Evolutionary conservation across 2,329 filamentous ascomycete species (phyloP).

Genomic region (Fusarium illudens): DNA sequence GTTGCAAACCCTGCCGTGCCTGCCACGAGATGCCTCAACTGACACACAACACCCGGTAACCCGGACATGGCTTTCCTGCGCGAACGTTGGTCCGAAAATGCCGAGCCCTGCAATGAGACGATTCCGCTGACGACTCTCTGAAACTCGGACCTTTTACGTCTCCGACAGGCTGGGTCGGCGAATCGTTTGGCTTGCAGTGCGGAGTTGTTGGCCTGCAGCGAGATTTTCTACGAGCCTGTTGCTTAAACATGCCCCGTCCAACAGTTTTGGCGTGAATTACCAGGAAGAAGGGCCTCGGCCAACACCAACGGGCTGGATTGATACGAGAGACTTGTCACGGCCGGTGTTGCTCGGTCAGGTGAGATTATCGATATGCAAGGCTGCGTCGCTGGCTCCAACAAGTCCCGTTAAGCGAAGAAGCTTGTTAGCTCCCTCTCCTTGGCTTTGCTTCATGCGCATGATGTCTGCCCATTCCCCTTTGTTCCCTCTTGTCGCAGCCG

Average conservation of each 20-base stretch:
- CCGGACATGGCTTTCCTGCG: constrained; percentile 9
- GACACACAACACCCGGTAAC: not conserved
- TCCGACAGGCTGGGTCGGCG: constrained; percentile 22
- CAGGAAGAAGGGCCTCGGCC: not conserved
- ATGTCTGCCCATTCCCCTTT: constrained; percentile 1
- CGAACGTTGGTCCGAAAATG: constrained; percentile 8
- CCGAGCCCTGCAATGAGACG: constrained; percentile 10
- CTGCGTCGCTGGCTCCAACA: constrained; percentile 10
- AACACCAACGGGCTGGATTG: not conserved
- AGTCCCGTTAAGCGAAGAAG: constrained; percentile 1
- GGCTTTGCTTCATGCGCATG: constrained; percentile 5
- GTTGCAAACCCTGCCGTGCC: not conserved
- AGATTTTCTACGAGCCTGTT: not conserved
- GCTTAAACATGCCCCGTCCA: constrained; percentile 4
- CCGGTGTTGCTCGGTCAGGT: constrained; percentile 33
- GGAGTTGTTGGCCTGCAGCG: constrained; percentile 24
- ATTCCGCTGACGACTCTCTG: not conserved
- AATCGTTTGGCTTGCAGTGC: constrained; percentile 1
- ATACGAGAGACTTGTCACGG: not conserved
- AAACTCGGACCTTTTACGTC: not conserved
- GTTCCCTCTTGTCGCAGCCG: constrained; percentile 1
- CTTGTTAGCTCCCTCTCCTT: constrained; percentile 11
- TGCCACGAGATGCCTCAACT: not conserved
- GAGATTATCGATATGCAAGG: constrained; percentile 35
- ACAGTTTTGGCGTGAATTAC: constrained; percentile 16